phyloP scores from a whole-genome alignment of 495 filamentous ascomycete genomes.

The Penicillium riverlandense region DNA sequence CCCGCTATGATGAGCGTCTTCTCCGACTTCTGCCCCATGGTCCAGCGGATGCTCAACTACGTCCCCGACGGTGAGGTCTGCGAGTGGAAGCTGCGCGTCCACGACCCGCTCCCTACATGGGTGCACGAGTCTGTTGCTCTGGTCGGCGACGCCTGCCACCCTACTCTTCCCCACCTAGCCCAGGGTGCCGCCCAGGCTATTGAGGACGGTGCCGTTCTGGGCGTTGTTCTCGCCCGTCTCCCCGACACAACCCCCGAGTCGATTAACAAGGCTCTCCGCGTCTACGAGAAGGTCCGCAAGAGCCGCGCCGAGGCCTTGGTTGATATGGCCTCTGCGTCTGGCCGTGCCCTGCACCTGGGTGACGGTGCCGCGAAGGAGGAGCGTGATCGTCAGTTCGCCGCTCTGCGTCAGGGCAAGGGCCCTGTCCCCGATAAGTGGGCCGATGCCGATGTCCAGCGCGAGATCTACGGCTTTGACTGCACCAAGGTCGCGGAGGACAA shows the following conservation, averaged over 20 bases:
- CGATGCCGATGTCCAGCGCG: constrained; percentile 67
- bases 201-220: constrained; percentile 69
- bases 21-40: constrained; percentile 62
- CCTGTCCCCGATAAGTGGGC: constrained; percentile 74
- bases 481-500: constrained; percentile 51
- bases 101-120: constrained; percentile 66
- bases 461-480: constrained; percentile 69
- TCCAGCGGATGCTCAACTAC: constrained; percentile 66
- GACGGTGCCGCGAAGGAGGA: constrained; percentile 70
- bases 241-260: constrained; percentile 45
- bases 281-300: constrained; percentile 70
- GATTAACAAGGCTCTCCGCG: constrained; percentile 56
- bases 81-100: constrained; percentile 71
- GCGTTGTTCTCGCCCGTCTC: constrained; percentile 52
- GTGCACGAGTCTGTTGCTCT: constrained; percentile 59
- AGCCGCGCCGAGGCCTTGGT: constrained; percentile 62
- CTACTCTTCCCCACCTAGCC: constrained; percentile 67
- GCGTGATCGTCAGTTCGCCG: constrained; percentile 63
- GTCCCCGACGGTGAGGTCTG: constrained; percentile 76
- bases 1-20: constrained; percentile 59
- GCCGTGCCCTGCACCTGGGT: constrained; percentile 63
- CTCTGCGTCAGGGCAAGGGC: constrained; percentile 50
- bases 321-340: constrained; percentile 59
- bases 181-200: constrained; percentile 86
- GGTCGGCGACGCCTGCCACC: constrained; percentile 73